phyloP scores from a whole-genome alignment of 2,329 filamentous ascomycete genomes.

The Leptographium galeiforme region DNA sequence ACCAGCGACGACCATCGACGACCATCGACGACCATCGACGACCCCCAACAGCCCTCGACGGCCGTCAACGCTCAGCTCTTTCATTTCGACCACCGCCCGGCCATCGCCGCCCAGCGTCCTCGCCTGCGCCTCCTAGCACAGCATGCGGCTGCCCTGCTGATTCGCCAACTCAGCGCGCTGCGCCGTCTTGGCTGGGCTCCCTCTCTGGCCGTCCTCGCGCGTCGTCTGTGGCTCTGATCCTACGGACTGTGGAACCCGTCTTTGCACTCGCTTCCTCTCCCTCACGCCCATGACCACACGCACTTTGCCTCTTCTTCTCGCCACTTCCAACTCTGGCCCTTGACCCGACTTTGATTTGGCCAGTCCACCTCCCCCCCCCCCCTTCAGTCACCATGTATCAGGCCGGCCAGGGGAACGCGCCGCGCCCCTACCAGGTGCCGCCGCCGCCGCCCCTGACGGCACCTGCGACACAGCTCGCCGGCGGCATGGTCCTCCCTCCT shows the following conservation, averaged over 20 bases:
- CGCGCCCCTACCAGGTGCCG: constrained; percentile 40
- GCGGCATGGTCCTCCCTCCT: constrained; percentile 38
- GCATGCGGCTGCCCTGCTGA: background rate
- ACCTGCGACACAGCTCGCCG: constrained; percentile 27
- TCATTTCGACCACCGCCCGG: background rate
- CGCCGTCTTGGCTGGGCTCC: background rate
- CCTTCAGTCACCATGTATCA: constrained; percentile 37
- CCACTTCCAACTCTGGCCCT: background rate
- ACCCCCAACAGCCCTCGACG: too few species aligned
- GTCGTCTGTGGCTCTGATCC: background rate
- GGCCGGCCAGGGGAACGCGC: constrained; percentile 37
- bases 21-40: too few species aligned
- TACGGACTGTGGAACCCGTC: too few species aligned
- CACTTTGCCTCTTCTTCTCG: background rate
- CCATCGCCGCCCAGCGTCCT: background rate
- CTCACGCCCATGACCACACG: too few species aligned
- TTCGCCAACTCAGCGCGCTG: background rate
- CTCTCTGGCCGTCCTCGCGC: background rate
- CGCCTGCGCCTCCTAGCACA: background rate
- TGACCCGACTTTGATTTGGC: too few species aligned
- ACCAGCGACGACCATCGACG: too few species aligned
- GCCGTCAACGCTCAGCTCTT: too few species aligned
- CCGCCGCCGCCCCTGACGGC: constrained; percentile 43
- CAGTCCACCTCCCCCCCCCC: background rate
- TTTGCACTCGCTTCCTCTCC: background rate